Evolutionary conservation across 2,329 filamentous ascomycete genomes (phyloP).

Genomic region (Pseudocercospora eumusae): DNA sequence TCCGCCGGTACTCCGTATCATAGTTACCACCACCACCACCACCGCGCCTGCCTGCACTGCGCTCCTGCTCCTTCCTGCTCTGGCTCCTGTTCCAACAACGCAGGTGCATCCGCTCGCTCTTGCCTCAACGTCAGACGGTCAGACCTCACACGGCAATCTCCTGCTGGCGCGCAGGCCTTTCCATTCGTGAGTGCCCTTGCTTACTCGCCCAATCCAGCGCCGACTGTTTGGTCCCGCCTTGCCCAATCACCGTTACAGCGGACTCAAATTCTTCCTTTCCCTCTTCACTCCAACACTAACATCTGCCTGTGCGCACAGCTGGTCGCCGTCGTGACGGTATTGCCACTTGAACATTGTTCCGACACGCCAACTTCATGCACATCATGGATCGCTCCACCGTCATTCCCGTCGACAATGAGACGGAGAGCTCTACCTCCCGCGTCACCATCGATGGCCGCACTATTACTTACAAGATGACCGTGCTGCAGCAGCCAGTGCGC

Average conservation of each 20-base stretch:
- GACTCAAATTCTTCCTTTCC: constrained; percentile 15
- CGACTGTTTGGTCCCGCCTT: constrained; percentile 12
- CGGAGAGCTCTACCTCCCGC: constrained; percentile 54
- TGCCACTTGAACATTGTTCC: background rate
- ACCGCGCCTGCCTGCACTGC: background rate
- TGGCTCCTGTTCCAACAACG: background rate
- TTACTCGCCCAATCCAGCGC: constrained; percentile 7
- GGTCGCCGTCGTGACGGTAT: background rate
- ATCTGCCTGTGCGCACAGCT: background rate
- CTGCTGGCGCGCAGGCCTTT: constrained; percentile 9
- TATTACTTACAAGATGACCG: constrained; percentile 78
- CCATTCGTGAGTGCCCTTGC: constrained; percentile 19
- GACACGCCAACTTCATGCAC: constrained; percentile 30
- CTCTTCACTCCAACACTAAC: constrained; percentile 14
- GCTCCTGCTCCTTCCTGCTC: background rate
- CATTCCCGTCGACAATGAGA: constrained; percentile 60
- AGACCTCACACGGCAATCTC: constrained; percentile 11
- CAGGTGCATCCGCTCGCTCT: background rate
- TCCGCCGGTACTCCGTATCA: background rate
- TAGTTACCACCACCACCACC: background rate
- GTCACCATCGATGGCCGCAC: constrained; percentile 73
- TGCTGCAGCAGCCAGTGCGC: constrained; percentile 92
- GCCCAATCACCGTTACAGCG: constrained; percentile 21
- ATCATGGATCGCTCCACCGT: constrained; percentile 28
- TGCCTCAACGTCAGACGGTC: too few species aligned